Percentiles rank a stretch among this genome's conserved stretches.
These are phyloP conservation scores for Trichophyton rubrum DNA, from an alignment of 2,329 filamentous ascomycete species.

Conservation along the genomic window DNA sequence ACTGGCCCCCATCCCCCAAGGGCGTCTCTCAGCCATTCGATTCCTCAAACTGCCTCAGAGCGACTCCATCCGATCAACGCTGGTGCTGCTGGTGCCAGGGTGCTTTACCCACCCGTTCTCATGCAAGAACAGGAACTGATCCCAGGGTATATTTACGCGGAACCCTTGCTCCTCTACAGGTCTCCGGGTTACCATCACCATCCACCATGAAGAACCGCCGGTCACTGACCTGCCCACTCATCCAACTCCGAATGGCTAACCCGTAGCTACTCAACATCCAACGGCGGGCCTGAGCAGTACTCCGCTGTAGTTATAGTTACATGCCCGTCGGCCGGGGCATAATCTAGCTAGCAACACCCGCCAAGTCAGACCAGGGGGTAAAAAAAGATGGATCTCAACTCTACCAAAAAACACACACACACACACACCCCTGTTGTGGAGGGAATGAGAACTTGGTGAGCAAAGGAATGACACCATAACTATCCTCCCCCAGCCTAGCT, in stretches of 20 bases:
- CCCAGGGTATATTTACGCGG: background rate
- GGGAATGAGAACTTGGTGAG: background rate
- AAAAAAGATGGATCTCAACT: background rate
- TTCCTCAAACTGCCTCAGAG: background rate
- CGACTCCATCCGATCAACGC: background rate
- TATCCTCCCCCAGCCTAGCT: background rate
- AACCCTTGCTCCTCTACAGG: background rate
- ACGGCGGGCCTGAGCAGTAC: no score
- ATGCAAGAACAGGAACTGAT: background rate
- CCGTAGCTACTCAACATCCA: no score
- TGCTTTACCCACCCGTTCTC: background rate
- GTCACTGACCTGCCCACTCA: no score
- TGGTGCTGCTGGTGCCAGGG: background rate
- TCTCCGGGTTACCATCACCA: background rate
- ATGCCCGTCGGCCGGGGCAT: background rate
- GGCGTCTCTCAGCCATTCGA: background rate
- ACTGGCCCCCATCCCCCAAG: background rate
- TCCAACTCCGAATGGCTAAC: no score
- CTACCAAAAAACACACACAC: background rate
- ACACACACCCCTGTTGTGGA: background rate
- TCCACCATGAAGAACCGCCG: no score
- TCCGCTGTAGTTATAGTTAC: no score
- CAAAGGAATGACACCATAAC: background rate
- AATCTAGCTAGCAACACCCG: background rate
- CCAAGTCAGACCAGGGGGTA: constrained; percentile 4